Conservation (phyloP, 2,329 filamentous ascomycete genomes). For the Rhynchosporium secalis region DNA sequence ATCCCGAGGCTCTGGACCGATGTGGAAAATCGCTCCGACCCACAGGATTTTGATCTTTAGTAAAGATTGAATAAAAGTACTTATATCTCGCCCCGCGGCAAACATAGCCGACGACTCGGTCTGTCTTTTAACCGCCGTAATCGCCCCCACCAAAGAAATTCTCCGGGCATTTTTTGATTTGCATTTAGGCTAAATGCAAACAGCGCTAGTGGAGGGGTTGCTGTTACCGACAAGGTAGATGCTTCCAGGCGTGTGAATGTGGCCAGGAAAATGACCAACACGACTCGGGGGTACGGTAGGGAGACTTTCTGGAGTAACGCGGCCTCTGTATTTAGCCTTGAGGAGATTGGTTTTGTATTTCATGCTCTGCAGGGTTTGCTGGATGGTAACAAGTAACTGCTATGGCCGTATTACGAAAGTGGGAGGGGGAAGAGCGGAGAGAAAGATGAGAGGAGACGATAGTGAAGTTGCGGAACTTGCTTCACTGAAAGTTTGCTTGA, state of each 20-base stretch:
- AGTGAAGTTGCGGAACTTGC: neutral
- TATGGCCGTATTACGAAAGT: neutral
- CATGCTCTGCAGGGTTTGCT: neutral
- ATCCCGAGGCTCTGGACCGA: no score
- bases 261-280: slow-evolving; percentile 4
- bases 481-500: neutral
- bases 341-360: neutral
- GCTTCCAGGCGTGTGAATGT: neutral
- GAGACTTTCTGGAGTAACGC: neutral
- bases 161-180: no score
- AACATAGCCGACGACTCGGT: neutral
- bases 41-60: no score
- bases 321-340: slow-evolving; percentile 9
- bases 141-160: neutral
- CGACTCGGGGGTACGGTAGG: neutral
- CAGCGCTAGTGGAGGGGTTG: neutral
- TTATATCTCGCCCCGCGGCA: slow-evolving; percentile 7
- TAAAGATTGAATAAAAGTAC: no score
- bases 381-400: neutral
- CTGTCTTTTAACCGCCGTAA: slow-evolving; percentile 12
- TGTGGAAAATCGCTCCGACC: no score
- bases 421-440: neutral
- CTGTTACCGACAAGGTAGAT: neutral
- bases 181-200: slow-evolving; percentile 13
- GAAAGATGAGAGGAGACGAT: neutral